Evolutionary conservation across 345 rosid species (phyloP), one percentile per base, ranked within the genome.

Genomic region (Ceriops decandra): DNA sequence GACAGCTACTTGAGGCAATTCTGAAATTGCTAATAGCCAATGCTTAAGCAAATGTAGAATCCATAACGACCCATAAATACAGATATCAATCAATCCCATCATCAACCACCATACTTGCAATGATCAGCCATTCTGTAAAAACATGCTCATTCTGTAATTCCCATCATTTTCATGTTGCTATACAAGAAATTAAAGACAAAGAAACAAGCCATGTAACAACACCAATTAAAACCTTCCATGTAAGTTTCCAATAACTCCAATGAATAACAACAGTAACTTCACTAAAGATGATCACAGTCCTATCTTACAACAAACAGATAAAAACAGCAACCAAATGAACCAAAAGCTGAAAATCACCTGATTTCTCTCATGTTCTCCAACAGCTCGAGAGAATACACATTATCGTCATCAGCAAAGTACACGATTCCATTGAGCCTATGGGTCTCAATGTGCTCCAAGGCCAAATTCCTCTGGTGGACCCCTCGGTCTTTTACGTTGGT

Each of bases 381-480:
- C 74, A 93, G 81, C 53, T 91, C 90, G 46, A 85, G 79, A 17
- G 96, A 81, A 83, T 93, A 93, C 8, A 89, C 68, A 62, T 93
- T 91, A 66, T 86, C 96, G 72, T 89, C 95, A 56, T 88, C 91
- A 0, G 97, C 98, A 31, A 91, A 91, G 75, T 89, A 91, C 22
- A 86, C 89, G 62, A 93, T 83, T 36, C 98, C 98, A 73, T 91
- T 89, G 7, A 93, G 88, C 76, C 74, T 84, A 69, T 93, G 98
- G 80, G 74, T 69, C 81, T 84, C 90, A 16, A 93, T 83, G 64
- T 91, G 93, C 74, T 85, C 96, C 81, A 93, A 78, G 2, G 91
- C 98, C 4, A 75, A 76, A 74, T 91, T 93, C 70, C 86, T 81
- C 86, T 87, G 96, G 57, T 85, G 84, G 53, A 89, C 93, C 1